A percentile compares a stretch with the other conserved stretches of the same genome.
phyloP scores from a whole-genome alignment of 305 asterid genomes.

The Ilex paraguariensis region DNA sequence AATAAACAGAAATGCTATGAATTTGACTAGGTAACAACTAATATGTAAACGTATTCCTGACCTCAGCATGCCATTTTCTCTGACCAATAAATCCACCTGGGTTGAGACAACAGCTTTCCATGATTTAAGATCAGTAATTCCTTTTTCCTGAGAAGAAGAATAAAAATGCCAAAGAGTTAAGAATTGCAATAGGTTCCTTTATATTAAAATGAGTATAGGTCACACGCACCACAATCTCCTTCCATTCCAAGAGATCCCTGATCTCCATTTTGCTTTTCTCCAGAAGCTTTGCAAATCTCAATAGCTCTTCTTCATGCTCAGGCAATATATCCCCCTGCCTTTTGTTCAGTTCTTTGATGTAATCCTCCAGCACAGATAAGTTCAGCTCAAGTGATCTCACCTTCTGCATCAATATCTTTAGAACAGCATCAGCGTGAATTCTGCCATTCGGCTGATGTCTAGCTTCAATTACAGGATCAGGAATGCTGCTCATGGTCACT shows the following conservation, averaged over 20 bases:
- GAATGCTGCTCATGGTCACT: slow-evolving; percentile 17
- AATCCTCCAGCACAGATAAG: slow-evolving; percentile 81
- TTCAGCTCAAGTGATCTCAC: slow-evolving; percentile 84
- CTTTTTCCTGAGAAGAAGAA: slow-evolving; percentile 53
- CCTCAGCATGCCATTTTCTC: slow-evolving; percentile 79
- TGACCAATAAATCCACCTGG: slow-evolving; percentile 53
- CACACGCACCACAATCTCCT: slow-evolving; percentile 50
- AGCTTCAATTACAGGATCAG: slow-evolving; percentile 42
- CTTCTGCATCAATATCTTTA: slow-evolving; percentile 82
- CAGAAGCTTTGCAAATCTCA: slow-evolving; percentile 47
- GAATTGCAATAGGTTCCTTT: slow-evolving; percentile 3
- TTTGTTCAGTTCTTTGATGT: slow-evolving; percentile 70
- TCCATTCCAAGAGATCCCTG: slow-evolving; percentile 75
- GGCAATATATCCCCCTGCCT: slow-evolving; percentile 73
- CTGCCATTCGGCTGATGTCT: slow-evolving; percentile 60
- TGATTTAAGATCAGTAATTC: slow-evolving; percentile 54
- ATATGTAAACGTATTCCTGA: slow-evolving; percentile 19
- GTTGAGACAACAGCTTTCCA: slow-evolving; percentile 57
- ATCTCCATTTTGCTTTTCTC: slow-evolving; percentile 70
- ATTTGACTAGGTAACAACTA: slow-evolving; percentile 1
- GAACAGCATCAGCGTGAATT: slow-evolving; percentile 81
- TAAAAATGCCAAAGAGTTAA: slow-evolving; percentile 6
- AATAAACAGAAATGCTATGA: background rate
- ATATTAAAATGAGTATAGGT: background rate
- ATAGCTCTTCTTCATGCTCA: slow-evolving; percentile 64